Evolutionary conservation across 2,329 filamentous ascomycete species (phyloP).

Genomic region (Diaporthe sp.): DNA sequence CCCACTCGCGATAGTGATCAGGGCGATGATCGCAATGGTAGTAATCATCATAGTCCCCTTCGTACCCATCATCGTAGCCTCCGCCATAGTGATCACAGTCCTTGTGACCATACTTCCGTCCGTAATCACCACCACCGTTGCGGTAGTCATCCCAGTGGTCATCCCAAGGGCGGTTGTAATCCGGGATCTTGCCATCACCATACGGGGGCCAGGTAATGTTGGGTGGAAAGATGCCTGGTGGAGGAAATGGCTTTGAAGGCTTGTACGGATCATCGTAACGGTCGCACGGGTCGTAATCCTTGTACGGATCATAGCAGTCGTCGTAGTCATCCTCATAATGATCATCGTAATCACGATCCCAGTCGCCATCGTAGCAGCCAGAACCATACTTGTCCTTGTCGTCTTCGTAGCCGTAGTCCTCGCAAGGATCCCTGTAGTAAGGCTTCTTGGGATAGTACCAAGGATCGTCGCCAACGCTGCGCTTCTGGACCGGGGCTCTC

Average conservation of each 20-base stretch:
- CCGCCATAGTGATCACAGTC: neutral
- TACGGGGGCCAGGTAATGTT: slow-evolving; percentile 26
- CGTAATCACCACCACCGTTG: slow-evolving; percentile 1
- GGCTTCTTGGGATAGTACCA: slow-evolving; percentile 10
- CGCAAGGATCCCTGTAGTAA: slow-evolving; percentile 7
- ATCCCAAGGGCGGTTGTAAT: slow-evolving; percentile 11
- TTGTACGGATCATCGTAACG: neutral
- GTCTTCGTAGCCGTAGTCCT: neutral
- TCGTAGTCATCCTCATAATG: slow-evolving; percentile 6
- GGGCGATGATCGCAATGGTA: neutral
- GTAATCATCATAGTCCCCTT: neutral
- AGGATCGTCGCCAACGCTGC: neutral
- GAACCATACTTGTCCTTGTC: neutral
- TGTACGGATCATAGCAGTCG: neutral
- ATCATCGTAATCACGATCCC: neutral
- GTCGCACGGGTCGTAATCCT: neutral
- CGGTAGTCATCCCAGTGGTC: slow-evolving; percentile 26
- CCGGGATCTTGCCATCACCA: neutral
- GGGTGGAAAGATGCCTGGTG: slow-evolving; percentile 33
- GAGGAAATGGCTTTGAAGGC: slow-evolving; percentile 19
- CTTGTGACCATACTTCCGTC: neutral
- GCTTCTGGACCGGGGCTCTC: slow-evolving; percentile 4
- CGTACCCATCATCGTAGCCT: slow-evolving; percentile 1
- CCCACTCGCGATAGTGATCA: slow-evolving; percentile 12
- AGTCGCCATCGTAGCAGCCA: slow-evolving; percentile 5